Percentiles rank a stretch among this genome's conserved stretches.
Evolutionary conservation across 768 basidiomycete genomes (phyloP).

Genomic region (Albatrellus ellisii): DNA sequence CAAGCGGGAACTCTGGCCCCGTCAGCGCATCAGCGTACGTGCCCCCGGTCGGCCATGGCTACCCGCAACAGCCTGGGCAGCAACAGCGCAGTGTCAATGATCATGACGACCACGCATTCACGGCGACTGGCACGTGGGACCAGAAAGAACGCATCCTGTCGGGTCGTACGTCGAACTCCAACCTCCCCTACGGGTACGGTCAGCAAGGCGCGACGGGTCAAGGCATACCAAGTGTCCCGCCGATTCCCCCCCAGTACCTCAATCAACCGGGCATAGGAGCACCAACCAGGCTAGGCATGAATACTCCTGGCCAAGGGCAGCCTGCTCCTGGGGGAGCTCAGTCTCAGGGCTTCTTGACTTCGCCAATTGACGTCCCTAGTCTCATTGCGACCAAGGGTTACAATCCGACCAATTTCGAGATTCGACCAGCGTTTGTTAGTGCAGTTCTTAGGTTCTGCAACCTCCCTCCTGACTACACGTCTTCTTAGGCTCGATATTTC

Average conservation of each 20-base stretch:
- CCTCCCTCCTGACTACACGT: slow-evolving; percentile 4
- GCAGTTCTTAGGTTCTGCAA: neutral
- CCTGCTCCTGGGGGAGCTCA: slow-evolving; percentile 24
- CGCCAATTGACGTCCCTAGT: slow-evolving; percentile 78
- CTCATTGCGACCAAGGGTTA: slow-evolving; percentile 83
- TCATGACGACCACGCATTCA: slow-evolving; percentile 23
- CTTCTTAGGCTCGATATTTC: slow-evolving; percentile 70
- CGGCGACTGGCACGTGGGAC: slow-evolving; percentile 41
- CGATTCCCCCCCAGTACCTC: slow-evolving; percentile 62
- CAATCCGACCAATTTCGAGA: slow-evolving; percentile 79
- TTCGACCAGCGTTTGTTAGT: slow-evolving; percentile 63
- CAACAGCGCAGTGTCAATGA: slow-evolving; percentile 16
- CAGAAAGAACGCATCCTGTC: slow-evolving; percentile 47
- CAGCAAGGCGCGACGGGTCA: slow-evolving; percentile 21
- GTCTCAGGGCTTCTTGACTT: slow-evolving; percentile 28
- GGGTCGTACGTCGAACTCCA: slow-evolving; percentile 54
- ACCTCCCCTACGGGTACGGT: slow-evolving; percentile 48
- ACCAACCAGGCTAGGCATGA: slow-evolving; percentile 9
- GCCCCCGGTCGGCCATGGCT: slow-evolving; percentile 28
- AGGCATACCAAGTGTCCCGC: slow-evolving; percentile 50
- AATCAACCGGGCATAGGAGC: slow-evolving; percentile 27
- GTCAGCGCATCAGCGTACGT: slow-evolving; percentile 35
- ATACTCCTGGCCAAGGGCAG: slow-evolving; percentile 26
- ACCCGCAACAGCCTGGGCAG: slow-evolving; percentile 21
- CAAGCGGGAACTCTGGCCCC: slow-evolving; percentile 26